Percentiles rank a stretch among this genome's conserved stretches.
These are phyloP conservation scores for Daedaleopsis sinensis DNA, from an alignment of 768 basidiomycete genomes.

Conservation along the genomic window DNA sequence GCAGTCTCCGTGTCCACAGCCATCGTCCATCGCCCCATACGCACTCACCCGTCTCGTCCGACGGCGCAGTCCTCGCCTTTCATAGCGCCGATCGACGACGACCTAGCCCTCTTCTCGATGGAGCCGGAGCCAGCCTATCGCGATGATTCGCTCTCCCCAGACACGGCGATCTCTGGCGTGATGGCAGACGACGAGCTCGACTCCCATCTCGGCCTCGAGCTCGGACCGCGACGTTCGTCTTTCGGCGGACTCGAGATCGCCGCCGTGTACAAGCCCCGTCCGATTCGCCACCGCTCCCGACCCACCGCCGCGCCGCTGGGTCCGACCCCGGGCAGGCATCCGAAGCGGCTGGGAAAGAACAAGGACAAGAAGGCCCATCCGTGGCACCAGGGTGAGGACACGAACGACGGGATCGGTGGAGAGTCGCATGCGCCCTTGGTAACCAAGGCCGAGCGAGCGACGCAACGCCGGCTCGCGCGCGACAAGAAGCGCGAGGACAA, in stretches of 20 bases:
- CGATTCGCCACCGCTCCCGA: conserved; percentile 51
- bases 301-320: conserved; percentile 18
- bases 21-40: conserved; percentile 17
- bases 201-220: neutral
- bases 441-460: conserved; percentile 35
- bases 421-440: conserved; percentile 9
- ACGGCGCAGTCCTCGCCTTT: conserved; percentile 27
- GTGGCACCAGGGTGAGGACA: conserved; percentile 20
- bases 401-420: neutral
- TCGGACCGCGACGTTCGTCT: conserved; percentile 26
- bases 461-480: conserved; percentile 46
- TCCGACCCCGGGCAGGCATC: conserved; percentile 22
- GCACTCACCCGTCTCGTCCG: conserved; percentile 31
- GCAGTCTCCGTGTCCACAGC: conserved; percentile 5
- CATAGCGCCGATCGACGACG: conserved; percentile 29
- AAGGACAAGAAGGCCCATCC: conserved; percentile 28
- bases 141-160: conserved; percentile 34
- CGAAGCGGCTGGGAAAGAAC: conserved; percentile 27
- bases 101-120: conserved; percentile 49
- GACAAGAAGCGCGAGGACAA: conserved; percentile 58
- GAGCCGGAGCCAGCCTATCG: conserved; percentile 40
- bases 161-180: conserved; percentile 5
- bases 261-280: conserved; percentile 75
- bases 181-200: conserved; percentile 15
- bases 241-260: conserved; percentile 66